phyloP scores from a whole-genome alignment of 2,329 filamentous ascomycete genomes.

The Ophidiomyces ophidiicola region DNA sequence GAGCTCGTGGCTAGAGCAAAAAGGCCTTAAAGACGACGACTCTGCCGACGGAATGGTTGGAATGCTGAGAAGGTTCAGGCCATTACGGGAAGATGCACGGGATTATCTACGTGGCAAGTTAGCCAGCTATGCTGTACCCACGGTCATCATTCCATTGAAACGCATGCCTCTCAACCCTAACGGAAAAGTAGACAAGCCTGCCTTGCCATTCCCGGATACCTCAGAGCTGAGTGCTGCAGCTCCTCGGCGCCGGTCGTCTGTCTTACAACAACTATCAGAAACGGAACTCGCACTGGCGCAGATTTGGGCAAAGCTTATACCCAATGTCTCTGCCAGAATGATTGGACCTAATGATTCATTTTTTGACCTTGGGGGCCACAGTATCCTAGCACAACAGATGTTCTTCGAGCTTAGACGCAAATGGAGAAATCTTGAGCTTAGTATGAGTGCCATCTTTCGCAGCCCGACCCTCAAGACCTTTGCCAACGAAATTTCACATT shows the following conservation, averaged over 20 bases:
- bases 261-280: constrained; percentile 37
- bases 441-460: constrained; percentile 17
- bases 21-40: constrained; percentile 41
- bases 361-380: constrained; percentile 71
- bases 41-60: constrained; percentile 42
- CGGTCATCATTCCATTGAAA: constrained; percentile 58
- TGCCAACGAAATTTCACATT: constrained; percentile 41
- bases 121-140: constrained; percentile 63
- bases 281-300: constrained; percentile 57
- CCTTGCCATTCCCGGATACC: constrained; percentile 68
- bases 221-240: constrained; percentile 50
- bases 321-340: constrained; percentile 53
- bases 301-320: constrained; percentile 62
- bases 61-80: constrained; percentile 49
- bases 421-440: constrained; percentile 27
- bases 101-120: constrained; percentile 48
- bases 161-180: constrained; percentile 73
- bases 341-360: constrained; percentile 53
- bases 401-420: constrained; percentile 56
- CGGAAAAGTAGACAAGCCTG: constrained; percentile 69
- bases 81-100: constrained; percentile 37
- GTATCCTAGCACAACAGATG: constrained; percentile 68
- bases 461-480: constrained; percentile 33
- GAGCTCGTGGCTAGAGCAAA: constrained; percentile 52
- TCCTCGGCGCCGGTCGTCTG: constrained; percentile 39